Base-by-base conservation (phyloP, 805 yeast genomes). In the Yarrowia alimentaria region DNA sequence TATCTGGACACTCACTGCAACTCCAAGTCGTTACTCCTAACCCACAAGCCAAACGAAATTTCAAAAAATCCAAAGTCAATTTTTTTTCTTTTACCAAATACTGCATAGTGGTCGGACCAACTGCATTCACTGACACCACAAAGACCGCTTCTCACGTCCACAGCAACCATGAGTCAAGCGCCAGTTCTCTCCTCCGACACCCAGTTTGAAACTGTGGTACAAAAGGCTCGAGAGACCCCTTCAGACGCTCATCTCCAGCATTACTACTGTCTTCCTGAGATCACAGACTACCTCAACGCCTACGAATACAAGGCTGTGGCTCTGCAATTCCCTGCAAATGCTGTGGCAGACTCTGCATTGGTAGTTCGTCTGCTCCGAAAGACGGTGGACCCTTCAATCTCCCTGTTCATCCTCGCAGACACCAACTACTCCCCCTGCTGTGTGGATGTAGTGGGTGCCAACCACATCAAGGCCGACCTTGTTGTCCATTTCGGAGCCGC, bases 341-440 rank as follows among this genome's bases (percentile, higher is more conserved):
- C 90, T 28, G 77, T 93, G 1, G 73, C 80, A 31, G 97, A 91
- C 63, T 81, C 96, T 1, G 79, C 91, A 1, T 72, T 80, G 14
- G 78, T 91, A 1, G 78, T 68, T 71, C 40, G 57, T 54, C 58
- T 55, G 14, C 54, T 58, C 16, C 40, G 12, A 4, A 8, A 26
- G 12, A 43, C 29, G 6, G 43, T 33, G 12, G 34, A 33, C 3
- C 49, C 51, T 10, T 14, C 30, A n/a, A 20, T 35, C 11, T 40
- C 45, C 43, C 74, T 84, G 9, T 91, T 91, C 85, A 78, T 91
- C 13, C 68, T 93, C 28, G 99, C 98, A 0, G 99, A 93, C 62
- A 91, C 99, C 0, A 88, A 97, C 0, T 93, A 93, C 61, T 86
- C 96, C 21, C 74, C 96, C 1, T 93, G 99, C 66, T 93, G 99